phyloP scores from a whole-genome alignment of 768 basidiomycete genomes.

The Tulasnella sp. region DNA sequence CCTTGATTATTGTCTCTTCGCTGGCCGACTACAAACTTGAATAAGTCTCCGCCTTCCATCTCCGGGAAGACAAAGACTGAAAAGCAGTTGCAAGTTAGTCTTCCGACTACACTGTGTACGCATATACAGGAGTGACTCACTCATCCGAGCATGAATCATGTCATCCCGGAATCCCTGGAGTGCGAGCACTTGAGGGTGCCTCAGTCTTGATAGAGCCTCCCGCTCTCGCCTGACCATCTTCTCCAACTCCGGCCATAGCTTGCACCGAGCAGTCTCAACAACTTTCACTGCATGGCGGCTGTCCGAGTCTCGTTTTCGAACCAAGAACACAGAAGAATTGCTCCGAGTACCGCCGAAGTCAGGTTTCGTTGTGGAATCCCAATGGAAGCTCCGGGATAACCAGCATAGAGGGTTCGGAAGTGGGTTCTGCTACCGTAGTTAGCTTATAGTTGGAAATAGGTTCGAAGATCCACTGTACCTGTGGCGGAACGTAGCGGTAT shows the following conservation, averaged over 20 bases:
- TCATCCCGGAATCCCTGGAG: neutral
- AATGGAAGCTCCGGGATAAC: neutral
- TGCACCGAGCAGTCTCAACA: neutral
- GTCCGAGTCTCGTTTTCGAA: neutral
- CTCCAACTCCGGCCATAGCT: neutral
- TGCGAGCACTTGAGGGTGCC: neutral
- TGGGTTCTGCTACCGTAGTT: neutral
- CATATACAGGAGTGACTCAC: no score
- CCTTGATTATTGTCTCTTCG: neutral
- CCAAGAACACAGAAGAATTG: neutral
- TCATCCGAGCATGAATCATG: neutral
- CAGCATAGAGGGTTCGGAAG: neutral
- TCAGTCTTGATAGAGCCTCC: neutral
- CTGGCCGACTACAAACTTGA: neutral
- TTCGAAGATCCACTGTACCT: neutral
- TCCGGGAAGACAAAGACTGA: neutral
- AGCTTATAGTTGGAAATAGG: neutral
- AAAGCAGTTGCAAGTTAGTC: neutral
- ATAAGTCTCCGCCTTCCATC: neutral
- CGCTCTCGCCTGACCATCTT: neutral
- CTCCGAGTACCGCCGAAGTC: neutral
- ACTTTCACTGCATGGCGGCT: neutral
- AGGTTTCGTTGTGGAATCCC: neutral
- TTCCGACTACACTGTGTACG: no score
- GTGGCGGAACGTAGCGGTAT: neutral